These are phyloP conservation scores for Flaveria brownii DNA, from an alignment of 129 eudicot species.

Conservation along the genomic window DNA sequence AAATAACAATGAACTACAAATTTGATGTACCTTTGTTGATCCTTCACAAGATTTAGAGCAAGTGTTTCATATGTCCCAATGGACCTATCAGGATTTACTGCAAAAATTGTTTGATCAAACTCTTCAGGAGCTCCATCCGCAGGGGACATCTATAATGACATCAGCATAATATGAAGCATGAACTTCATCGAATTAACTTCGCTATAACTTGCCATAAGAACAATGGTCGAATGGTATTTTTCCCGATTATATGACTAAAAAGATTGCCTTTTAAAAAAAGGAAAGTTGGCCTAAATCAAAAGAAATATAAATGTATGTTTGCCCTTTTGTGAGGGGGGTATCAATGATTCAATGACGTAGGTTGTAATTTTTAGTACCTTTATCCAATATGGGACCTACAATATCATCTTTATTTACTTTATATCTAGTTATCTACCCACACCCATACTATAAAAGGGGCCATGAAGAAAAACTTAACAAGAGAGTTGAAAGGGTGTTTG, in stretches of 20 bases:
- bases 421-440: too few species aligned
- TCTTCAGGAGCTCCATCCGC: slow-evolving; percentile 91
- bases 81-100: slow-evolving; percentile 56
- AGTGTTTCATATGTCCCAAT: slow-evolving; percentile 71
- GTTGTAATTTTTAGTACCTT: too few species aligned
- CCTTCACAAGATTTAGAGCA: slow-evolving; percentile 72
- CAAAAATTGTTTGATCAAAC: slow-evolving; percentile 86
- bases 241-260: neutral
- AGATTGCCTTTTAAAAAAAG: too few species aligned
- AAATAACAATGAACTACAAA: neutral
- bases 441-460: neutral
- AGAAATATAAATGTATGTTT: too few species aligned
- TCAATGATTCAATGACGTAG: too few species aligned
- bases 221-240: neutral
- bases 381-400: too few species aligned
- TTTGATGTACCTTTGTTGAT: slow-evolving; percentile 72
- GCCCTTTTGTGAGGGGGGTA: too few species aligned
- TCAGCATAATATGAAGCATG: slow-evolving; percentile 14
- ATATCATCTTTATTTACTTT: too few species aligned
- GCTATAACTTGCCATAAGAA: neutral
- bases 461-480: neutral
- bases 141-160: slow-evolving; percentile 72
- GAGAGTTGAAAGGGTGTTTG: neutral
- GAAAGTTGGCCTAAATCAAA: too few species aligned
- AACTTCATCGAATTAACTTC: neutral